Conservation (phyloP, 2,329 filamentous ascomycete genomes). For the Aurifilum marmelostoma region DNA sequence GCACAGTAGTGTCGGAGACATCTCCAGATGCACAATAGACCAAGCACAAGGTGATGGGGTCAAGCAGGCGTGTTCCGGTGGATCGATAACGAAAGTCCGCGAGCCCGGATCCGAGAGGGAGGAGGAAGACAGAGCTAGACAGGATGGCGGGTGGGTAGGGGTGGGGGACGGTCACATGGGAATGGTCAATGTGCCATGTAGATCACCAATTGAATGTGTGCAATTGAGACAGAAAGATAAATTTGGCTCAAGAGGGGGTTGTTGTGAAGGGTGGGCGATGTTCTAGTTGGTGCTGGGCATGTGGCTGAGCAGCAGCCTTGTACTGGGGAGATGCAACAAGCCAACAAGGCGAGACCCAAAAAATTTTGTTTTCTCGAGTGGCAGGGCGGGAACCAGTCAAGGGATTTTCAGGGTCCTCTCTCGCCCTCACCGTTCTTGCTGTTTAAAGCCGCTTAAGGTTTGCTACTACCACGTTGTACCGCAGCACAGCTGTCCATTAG, state of each 20-base stretch:
- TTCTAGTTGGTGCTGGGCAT: not conserved
- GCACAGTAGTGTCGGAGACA: not conserved
- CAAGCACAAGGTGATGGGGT: not conserved
- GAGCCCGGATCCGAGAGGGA: conserved; percentile 4
- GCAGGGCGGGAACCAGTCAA: not conserved
- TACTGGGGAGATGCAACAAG: not conserved
- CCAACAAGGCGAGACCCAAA: not conserved
- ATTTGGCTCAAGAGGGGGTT: not conserved
- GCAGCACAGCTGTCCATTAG: not conserved
- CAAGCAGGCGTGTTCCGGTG: not conserved
- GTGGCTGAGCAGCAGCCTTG: conserved; percentile 15
- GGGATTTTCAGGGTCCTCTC: conserved; percentile 4
- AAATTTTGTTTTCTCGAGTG: not conserved
- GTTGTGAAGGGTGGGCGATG: not conserved
- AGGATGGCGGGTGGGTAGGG: not conserved
- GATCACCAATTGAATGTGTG: not conserved
- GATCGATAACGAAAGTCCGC: not conserved
- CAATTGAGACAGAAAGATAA: not conserved
- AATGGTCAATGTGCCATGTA: not conserved
- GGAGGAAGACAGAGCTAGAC: not conserved
- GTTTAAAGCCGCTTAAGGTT: not conserved
- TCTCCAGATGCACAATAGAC: not conserved
- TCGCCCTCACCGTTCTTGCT: not conserved
- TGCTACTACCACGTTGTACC: not conserved
- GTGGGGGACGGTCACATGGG: not conserved